Evolutionary conservation across 2,329 filamentous ascomycete species (phyloP), one percentile per base, ranked within the genome.

Genomic region (Myriosclerotinia duriaeana): DNA sequence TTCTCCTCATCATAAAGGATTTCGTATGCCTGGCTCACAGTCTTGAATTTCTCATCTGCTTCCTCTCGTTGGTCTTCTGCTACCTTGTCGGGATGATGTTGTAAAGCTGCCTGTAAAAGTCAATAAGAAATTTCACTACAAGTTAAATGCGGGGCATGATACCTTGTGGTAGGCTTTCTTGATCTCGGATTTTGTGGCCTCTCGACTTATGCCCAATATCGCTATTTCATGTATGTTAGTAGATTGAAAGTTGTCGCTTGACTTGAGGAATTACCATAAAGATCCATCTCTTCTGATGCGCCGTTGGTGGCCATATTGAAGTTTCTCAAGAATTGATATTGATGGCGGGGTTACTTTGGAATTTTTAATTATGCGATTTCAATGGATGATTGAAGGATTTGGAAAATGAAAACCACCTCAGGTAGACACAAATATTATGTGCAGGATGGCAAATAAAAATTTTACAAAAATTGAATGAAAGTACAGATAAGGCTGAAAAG

Each of bases 151-250:
- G 65, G 48, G 54, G 67, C 61, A 76, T 73, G 60, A 76, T 73
- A 93, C 93, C 86, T 96, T 97, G 80, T 94, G 90, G 81, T 97
- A 97, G 69, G 93, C 93, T 80, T 97, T 97, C 79, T 95, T 96
- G 80, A 98, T 90, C 74, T 97, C 91, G 66, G 89, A 86, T 74
- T 89, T 89, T 69, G 83, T 88, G 63, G 93, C 91, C 69, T 81
- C 81, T 77, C 84, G 89, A 63, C 88, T 82, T 73, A 98, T 85
- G 68, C 87, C 90, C 69, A 98, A 87, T 73, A 97, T 83, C 80
- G 89, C 93, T 96, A 76, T 66, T 70, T 64, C n/a, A 52, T 64
- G 68, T 80, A 68, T 80, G 67, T 59, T 53, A 61, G 54, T 50
- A 46, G 17, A 40, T 53, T 42, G 44, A 14, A n/a, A 38, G 15